These are phyloP conservation scores for Citeromyces nyonsensis DNA, from an alignment of 805 yeast species.

Conservation along the genomic window DNA sequence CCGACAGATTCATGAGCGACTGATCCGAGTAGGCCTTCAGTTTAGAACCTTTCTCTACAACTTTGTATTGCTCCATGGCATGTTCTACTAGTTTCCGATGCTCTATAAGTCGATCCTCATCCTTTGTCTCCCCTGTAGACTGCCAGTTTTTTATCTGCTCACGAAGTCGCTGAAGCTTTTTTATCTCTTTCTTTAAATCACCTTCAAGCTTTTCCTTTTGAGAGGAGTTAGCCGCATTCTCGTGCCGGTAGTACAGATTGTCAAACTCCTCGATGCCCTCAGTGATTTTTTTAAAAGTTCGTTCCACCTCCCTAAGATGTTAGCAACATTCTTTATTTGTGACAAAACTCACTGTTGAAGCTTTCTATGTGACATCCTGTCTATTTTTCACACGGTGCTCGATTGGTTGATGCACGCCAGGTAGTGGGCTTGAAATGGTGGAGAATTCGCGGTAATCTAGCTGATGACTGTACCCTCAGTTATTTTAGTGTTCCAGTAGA, in stretches of 20 bases:
- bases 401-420: too few relatives aligned
- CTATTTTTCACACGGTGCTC: background rate
- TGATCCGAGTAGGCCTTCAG: constrained; percentile 45
- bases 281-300: constrained; percentile 41
- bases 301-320: constrained; percentile 33
- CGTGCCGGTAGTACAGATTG: constrained; percentile 37
- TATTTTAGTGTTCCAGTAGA: too few relatives aligned
- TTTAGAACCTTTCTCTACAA: constrained; percentile 38
- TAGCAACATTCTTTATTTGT: background rate
- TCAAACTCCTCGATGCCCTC: constrained; percentile 43
- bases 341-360: constrained; percentile 18
- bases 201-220: constrained; percentile 42
- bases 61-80: constrained; percentile 49
- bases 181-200: constrained; percentile 45
- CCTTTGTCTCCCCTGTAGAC: constrained; percentile 35
- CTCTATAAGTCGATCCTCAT: constrained; percentile 26
- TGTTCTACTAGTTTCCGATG: constrained; percentile 20
- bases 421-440: too few relatives aligned
- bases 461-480: too few relatives aligned
- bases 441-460: too few relatives aligned
- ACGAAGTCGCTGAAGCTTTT: constrained; percentile 39
- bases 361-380: constrained; percentile 19
- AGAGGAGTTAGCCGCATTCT: constrained; percentile 28
- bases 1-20: constrained; percentile 30
- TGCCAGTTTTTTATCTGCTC: constrained; percentile 49